Evolutionary conservation across 2,329 filamentous ascomycete genomes (phyloP).

Genomic region (Fusarium bulbicola): DNA sequence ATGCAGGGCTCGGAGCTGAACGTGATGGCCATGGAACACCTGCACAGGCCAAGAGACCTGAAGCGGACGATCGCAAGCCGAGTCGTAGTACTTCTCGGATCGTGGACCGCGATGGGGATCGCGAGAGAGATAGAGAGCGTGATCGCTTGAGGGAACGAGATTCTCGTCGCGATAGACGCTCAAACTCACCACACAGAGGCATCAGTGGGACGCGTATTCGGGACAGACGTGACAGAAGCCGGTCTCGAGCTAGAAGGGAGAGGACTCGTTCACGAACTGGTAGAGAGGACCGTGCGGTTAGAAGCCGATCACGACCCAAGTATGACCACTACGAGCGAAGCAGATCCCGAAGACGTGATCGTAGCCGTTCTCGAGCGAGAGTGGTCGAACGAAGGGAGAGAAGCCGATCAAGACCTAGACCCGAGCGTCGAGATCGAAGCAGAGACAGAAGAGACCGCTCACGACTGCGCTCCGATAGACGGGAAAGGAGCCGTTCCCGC

Average conservation of each 20-base stretch:
- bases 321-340: conserved; percentile 49
- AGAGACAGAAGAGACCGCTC: conserved; percentile 45
- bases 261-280: conserved; percentile 52
- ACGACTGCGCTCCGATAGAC: conserved; percentile 41
- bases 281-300: conserved; percentile 45
- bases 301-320: conserved; percentile 48
- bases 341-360: conserved; percentile 48
- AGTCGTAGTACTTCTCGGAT: conserved; percentile 48
- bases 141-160: conserved; percentile 45
- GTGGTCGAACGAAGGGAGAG: conserved; percentile 45
- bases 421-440: conserved; percentile 43
- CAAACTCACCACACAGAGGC: conserved; percentile 51
- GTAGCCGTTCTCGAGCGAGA: conserved; percentile 50
- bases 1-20: conserved; percentile 47
- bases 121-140: conserved; percentile 41
- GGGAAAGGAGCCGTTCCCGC: conserved; percentile 47
- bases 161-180: conserved; percentile 48
- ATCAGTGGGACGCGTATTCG: conserved; percentile 46
- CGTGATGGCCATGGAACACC: conserved; percentile 47
- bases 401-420: conserved; percentile 43
- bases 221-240: conserved; percentile 50
- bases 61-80: conserved; percentile 44
- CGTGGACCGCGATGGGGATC: conserved; percentile 39
- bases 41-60: conserved; percentile 40
- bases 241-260: conserved; percentile 49